A percentile compares a stretch with the other conserved stretches of the same genome.
These are phyloP conservation scores for Epichloe coenophiala DNA, from an alignment of 2,329 filamentous ascomycete species.

Conservation along the genomic window DNA sequence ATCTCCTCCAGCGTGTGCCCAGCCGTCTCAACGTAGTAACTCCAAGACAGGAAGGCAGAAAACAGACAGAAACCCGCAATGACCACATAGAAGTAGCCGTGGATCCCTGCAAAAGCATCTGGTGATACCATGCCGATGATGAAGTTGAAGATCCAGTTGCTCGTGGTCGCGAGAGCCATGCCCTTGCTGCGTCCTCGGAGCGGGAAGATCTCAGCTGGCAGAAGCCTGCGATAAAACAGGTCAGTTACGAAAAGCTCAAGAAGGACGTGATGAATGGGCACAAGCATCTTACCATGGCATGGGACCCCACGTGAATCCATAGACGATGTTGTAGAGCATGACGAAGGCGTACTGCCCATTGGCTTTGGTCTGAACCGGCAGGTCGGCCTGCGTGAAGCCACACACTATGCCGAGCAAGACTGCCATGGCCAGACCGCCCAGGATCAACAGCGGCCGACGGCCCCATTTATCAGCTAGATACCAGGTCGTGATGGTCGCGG, in stretches of 20 bases:
- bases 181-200: slow-evolving; percentile 25
- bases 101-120: slow-evolving; percentile 26
- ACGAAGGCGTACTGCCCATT: slow-evolving; percentile 25
- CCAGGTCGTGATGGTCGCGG: slow-evolving; percentile 25
- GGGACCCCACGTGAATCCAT: slow-evolving; percentile 21
- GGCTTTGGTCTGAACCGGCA: slow-evolving; percentile 16
- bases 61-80: slow-evolving; percentile 26
- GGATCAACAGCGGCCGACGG: slow-evolving; percentile 22
- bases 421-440: slow-evolving; percentile 5
- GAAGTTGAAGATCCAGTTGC: slow-evolving; percentile 23
- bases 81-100: slow-evolving; percentile 28
- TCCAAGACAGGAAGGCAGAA: slow-evolving; percentile 20
- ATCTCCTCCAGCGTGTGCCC: slow-evolving; percentile 23
- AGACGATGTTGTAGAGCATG: slow-evolving; percentile 18
- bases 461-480: slow-evolving; percentile 26
- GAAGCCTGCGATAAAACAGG: slow-evolving; percentile 12
- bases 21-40: slow-evolving; percentile 28
- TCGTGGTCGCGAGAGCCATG: slow-evolving; percentile 24
- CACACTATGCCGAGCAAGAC: slow-evolving; percentile 20
- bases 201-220: slow-evolving; percentile 17
- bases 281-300: slow-evolving; percentile 15
- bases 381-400: slow-evolving; percentile 21
- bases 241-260: no score
- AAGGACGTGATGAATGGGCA: no score
- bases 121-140: slow-evolving; percentile 23